Evolutionary conservation across 192 early-diverging fungal genomes (phyloP), one percentile per base, ranked within the genome.

Genomic region (Gonapodya prolifera): DNA sequence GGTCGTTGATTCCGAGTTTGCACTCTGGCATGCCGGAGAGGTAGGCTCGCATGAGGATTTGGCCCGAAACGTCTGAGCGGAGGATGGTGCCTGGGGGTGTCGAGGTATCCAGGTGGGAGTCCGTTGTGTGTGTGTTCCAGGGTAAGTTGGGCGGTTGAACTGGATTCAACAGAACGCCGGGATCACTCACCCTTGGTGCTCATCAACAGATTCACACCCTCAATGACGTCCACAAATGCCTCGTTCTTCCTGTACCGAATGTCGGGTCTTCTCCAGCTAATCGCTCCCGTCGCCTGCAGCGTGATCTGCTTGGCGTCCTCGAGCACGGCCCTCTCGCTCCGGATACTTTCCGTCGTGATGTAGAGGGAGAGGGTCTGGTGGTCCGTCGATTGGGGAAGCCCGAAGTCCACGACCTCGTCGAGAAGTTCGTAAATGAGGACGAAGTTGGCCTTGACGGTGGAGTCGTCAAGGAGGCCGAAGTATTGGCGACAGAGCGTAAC

Each of bases 231-330:
- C 29, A 99, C 87, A 82, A 99, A 99, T 0, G 94, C 96, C 81
- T 99, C 97, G 82, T 99, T 99, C 84, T 98, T 98, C 78, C 95
- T 88, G 84, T 99, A 97, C 80, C 89, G 91, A 78, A 99, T 96
- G 79, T 96, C 97, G 33, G 92, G 91, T 71, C 94, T 82, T 74
- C 97, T 86, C 96, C 96, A 99, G 18, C 92, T 90, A 34, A 94
- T 95, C 0, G 94, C 94, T 23, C 95, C 95, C 23, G 97, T 99
- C 35, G 95, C 96, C 83, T 98, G 96, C 80, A 96, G 96, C 0
- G 96, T 95, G 76, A 98, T 94, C 78, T 88, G 90, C 75, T 92
- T 86, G 70, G 90, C 89, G 76, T 85, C 80, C 79, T 86, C 86
- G 81, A 70, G 32, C n/a, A 70, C 35, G n/a, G 77, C 77, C 23